A percentile compares a stretch with the other conserved stretches of the same genome.
Evolutionary conservation across 805 yeast species (phyloP).

Genomic region (Starmerella roubikii): DNA sequence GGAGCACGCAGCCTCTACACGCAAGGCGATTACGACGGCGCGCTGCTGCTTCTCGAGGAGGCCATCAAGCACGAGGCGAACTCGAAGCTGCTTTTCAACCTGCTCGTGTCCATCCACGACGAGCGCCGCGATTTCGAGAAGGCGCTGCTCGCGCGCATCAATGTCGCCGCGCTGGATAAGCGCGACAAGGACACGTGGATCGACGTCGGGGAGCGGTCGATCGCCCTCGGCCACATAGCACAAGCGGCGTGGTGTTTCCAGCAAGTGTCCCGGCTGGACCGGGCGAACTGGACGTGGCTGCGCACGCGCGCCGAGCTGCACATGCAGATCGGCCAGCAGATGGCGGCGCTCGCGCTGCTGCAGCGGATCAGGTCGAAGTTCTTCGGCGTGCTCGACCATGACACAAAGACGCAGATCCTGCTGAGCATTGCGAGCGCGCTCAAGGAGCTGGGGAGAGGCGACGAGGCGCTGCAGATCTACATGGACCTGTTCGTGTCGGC

Average conservation of each 20-base stretch:
- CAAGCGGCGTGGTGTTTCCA: conserved; percentile 49
- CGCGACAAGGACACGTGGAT: conserved; percentile 69
- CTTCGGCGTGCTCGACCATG: conserved; percentile 31
- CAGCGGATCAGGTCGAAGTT: conserved; percentile 18
- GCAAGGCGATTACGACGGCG: conserved; percentile 20
- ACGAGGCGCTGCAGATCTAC: conserved; percentile 16
- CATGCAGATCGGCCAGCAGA: conserved; percentile 19
- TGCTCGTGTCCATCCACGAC: conserved; percentile 36
- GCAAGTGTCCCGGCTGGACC: conserved; percentile 76
- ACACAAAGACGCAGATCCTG: conserved; percentile 28
- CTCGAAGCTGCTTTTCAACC: conserved; percentile 23
- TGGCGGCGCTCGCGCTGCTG: conserved; percentile 21
- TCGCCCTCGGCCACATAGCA: conserved; percentile 48
- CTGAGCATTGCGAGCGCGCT: conserved; percentile 19
- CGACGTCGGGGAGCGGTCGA: conserved; percentile 73
- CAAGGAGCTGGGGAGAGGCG: conserved; percentile 16
- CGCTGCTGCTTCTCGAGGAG: conserved; percentile 23
- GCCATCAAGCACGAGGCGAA: conserved; percentile 23
- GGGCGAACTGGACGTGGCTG: conserved; percentile 70
- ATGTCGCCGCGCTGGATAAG: conserved; percentile 63
- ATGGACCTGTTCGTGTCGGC: conserved; percentile 16
- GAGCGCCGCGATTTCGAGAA: conserved; percentile 27
- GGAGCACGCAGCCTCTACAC: conserved; percentile 18
- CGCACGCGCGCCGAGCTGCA: conserved; percentile 43
- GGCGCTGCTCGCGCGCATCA: conserved; percentile 25